A percentile compares a stretch with the other conserved stretches of the same genome.
These are phyloP conservation scores for Dalbergia oliveri DNA, from an alignment of 306 rosid species.

Conservation along the genomic window DNA sequence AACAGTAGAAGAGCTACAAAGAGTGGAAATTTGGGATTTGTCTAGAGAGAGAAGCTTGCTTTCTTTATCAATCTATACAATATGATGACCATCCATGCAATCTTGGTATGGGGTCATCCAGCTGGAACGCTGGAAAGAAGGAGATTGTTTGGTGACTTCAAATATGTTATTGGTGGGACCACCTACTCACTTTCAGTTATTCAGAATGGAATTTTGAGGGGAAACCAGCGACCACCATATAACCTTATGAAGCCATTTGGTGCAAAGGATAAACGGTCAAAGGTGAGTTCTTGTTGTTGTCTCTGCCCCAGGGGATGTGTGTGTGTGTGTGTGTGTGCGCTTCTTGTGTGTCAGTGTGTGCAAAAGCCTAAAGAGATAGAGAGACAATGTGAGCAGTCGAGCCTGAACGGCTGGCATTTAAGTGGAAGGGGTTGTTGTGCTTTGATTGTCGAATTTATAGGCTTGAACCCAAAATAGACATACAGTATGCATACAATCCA, in stretches of 20 bases:
- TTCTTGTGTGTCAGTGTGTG: no score
- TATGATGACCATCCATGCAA: conserved; percentile 91
- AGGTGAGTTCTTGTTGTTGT: conserved; percentile 48
- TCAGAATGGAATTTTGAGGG: conserved; percentile 86
- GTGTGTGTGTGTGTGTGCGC: neutral
- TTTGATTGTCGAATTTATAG: no score
- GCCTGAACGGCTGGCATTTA: no score
- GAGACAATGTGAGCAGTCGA: no score
- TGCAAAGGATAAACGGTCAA: conserved; percentile 72
- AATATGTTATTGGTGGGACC: conserved; percentile 76
- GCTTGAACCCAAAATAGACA: no score
- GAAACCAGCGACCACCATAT: conserved; percentile 81
- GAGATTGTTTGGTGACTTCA: conserved; percentile 73
- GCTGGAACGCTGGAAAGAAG: conserved; percentile 72
- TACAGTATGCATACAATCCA: no score
- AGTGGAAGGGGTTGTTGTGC: no score
- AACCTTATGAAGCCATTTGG: conserved; percentile 75
- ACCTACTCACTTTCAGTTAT: conserved; percentile 81
- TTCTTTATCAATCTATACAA: conserved; percentile 86
- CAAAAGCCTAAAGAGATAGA: no score
- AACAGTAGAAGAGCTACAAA: conserved; percentile 86
- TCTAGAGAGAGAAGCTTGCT: conserved; percentile 83
- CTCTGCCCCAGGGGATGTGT: neutral
- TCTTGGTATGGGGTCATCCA: conserved; percentile 78
- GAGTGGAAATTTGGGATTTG: conserved; percentile 72